phyloP scores from a whole-genome alignment of 2,329 filamentous ascomycete species.

The Trichothecium sympodiale region DNA sequence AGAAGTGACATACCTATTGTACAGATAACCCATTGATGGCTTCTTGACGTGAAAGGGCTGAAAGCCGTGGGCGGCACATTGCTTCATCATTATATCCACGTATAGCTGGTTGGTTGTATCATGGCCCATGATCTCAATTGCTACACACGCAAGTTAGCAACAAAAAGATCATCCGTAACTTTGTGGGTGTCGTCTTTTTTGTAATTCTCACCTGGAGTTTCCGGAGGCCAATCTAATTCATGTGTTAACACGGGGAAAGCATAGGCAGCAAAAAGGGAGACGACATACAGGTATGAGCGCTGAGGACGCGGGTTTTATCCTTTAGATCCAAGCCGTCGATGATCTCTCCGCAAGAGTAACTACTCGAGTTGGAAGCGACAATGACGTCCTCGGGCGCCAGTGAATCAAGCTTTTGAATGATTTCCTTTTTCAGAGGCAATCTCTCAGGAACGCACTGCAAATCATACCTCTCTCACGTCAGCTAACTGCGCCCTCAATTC shows the following conservation, averaged over 20 bases:
- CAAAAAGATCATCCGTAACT: too few relatives aligned
- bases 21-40: slow-evolving; percentile 20
- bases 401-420: slow-evolving; percentile 26
- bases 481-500: not conserved
- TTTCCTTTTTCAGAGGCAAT: slow-evolving; percentile 25
- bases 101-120: slow-evolving; percentile 10
- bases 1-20: slow-evolving; percentile 18
- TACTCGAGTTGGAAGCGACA: slow-evolving; percentile 35
- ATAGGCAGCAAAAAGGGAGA: not conserved
- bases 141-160: not conserved
- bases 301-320: slow-evolving; percentile 23
- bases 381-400: slow-evolving; percentile 22
- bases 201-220: slow-evolving; percentile 17
- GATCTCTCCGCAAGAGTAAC: slow-evolving; percentile 32
- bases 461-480: not conserved
- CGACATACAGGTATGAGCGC: slow-evolving; percentile 31
- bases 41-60: slow-evolving; percentile 17
- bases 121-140: slow-evolving; percentile 20
- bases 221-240: slow-evolving; percentile 18
- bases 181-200: too few relatives aligned
- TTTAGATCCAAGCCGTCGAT: slow-evolving; percentile 21
- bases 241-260: not conserved
- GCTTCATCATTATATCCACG: slow-evolving; percentile 13
- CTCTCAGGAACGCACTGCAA: slow-evolving; percentile 31
- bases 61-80: slow-evolving; percentile 16